These are phyloP conservation scores for Colletotrichum higginsianum DNA, from an alignment of 2,329 filamentous ascomycete genomes.

Conservation along the genomic window DNA sequence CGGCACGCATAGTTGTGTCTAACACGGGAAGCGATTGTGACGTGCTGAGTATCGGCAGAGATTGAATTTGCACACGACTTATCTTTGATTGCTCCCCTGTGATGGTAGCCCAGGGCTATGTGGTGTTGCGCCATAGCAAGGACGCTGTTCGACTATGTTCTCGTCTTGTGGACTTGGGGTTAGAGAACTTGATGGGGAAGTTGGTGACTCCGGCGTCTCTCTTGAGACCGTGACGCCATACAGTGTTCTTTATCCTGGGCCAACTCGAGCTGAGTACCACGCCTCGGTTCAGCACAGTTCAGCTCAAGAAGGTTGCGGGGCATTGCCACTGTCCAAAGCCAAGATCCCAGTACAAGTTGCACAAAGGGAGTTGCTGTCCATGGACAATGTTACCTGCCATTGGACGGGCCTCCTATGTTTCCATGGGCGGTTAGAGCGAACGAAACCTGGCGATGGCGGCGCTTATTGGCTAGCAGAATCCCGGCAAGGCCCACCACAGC, in stretches of 20 bases:
- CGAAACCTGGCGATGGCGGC: not conserved
- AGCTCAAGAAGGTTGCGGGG: too few relatives aligned
- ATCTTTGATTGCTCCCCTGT: not conserved
- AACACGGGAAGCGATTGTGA: too few relatives aligned
- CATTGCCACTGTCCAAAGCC: not conserved
- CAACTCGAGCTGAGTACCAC: not conserved
- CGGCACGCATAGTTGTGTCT: not conserved
- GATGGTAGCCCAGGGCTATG: not conserved
- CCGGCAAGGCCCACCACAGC: too few relatives aligned
- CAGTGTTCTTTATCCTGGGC: not conserved
- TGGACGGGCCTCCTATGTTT: not conserved
- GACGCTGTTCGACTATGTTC: not conserved
- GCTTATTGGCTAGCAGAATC: not conserved
- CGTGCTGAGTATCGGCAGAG: not conserved
- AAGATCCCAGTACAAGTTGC: not conserved
- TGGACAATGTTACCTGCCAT: not conserved
- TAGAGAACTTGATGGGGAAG: not conserved
- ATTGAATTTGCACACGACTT: not conserved
- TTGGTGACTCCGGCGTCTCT: not conserved
- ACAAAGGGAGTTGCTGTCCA: not conserved
- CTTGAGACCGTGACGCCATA: not conserved
- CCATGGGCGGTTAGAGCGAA: slow-evolving; percentile 4
- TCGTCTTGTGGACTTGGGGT: not conserved
- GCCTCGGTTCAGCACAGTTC: not conserved
- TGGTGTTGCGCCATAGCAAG: not conserved